Percentiles rank a stretch among this genome's conserved stretches.
Conservation (phyloP, 768 basidiomycete species). For the Strobilomyces echinocephalus region DNA sequence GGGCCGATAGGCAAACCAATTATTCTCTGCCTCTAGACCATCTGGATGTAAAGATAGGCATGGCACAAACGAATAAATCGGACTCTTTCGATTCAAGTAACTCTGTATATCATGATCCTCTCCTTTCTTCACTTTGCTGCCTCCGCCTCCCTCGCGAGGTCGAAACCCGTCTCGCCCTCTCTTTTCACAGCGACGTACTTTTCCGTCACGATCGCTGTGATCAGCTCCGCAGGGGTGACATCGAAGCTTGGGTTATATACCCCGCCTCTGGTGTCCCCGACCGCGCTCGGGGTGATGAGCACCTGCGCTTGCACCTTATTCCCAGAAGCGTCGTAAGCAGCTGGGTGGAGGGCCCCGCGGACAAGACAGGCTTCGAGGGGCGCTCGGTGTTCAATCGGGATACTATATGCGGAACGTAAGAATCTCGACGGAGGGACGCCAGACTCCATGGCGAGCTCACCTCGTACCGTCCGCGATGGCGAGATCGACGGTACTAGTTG, state of each 20-base stretch:
- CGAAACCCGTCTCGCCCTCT: slow-evolving; percentile 54
- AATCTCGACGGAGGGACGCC: background rate
- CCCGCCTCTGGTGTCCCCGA: slow-evolving; percentile 29
- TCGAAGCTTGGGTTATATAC: slow-evolving; percentile 96
- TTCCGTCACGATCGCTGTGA: slow-evolving; percentile 94
- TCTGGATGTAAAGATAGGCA: too few relatives aligned
- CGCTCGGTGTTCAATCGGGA: slow-evolving; percentile 92
- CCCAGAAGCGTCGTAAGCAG: slow-evolving; percentile 35
- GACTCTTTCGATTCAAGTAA: too few relatives aligned
- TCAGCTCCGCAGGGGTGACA: slow-evolving; percentile 89
- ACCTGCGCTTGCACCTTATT: slow-evolving; percentile 67
- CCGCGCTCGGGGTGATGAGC: slow-evolving; percentile 70
- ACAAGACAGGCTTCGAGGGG: slow-evolving; percentile 83
- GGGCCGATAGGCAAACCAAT: too few relatives aligned
- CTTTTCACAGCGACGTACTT: slow-evolving; percentile 81
- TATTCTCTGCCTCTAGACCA: too few relatives aligned
- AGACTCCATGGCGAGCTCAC: slow-evolving; percentile 26
- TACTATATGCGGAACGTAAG: slow-evolving; percentile 34
- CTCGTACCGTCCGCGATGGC: slow-evolving; percentile 64
- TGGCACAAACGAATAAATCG: too few relatives aligned
- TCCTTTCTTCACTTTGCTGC: background rate
- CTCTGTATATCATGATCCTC: too few relatives aligned
- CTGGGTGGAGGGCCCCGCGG: slow-evolving; percentile 71
- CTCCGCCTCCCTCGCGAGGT: slow-evolving; percentile 45
- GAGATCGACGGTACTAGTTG: slow-evolving; percentile 88